Conservation (phyloP, 345 rosid genomes). For the Orychophragmus violaceus region DNA sequence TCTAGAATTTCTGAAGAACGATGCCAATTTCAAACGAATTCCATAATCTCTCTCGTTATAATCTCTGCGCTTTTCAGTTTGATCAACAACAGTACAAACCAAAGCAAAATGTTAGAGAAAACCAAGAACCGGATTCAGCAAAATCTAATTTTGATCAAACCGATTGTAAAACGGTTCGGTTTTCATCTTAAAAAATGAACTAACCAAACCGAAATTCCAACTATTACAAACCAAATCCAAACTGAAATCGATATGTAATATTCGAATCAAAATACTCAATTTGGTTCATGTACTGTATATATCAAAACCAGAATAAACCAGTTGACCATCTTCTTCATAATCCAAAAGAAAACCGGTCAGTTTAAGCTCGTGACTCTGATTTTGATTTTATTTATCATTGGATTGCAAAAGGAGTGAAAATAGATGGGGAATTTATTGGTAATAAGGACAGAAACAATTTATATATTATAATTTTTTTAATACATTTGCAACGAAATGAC, state of each 20-base stretch:
- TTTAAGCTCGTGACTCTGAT: background rate
- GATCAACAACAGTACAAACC: background rate
- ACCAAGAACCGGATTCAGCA: background rate
- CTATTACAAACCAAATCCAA: background rate
- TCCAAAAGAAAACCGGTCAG: background rate
- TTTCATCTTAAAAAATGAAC: too few relatives aligned
- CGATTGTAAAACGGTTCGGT: too few relatives aligned
- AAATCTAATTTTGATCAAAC: too few relatives aligned
- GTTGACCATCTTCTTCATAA: background rate
- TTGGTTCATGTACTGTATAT: background rate
- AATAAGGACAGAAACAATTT: too few relatives aligned
- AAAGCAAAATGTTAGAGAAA: background rate
- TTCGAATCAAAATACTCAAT: background rate
- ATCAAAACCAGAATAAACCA: background rate
- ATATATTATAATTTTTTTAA: too few relatives aligned
- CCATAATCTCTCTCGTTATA: background rate
- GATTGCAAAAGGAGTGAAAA: too few relatives aligned
- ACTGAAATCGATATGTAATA: background rate
- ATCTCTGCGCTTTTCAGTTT: background rate
- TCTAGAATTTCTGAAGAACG: background rate
- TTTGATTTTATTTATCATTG: too few relatives aligned
- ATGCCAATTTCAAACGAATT: constrained; percentile 11
- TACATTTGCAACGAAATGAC: too few relatives aligned
- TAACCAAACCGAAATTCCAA: too few relatives aligned
- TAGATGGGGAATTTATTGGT: too few relatives aligned